Percentiles rank a stretch among this genome's conserved stretches.
Conservation (phyloP, 176 grass and related monocot species). For the Eleusine coracana region DNA sequence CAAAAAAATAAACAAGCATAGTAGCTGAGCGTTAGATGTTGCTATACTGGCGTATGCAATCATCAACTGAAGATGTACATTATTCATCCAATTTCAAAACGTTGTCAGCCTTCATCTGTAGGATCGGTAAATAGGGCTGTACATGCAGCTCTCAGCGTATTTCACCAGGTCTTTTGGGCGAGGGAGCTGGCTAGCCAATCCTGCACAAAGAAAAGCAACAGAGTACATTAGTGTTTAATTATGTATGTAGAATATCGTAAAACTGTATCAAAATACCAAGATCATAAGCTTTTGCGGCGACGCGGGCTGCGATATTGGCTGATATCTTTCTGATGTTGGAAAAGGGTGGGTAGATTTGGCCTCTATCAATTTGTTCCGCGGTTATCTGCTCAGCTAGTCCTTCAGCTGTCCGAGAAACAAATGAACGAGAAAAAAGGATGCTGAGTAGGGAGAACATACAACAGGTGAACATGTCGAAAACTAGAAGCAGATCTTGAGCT, state of each 20-base stretch:
- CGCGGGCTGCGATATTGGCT: conserved; percentile 62
- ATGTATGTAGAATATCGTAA: not conserved
- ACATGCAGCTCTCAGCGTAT: conserved; percentile 90
- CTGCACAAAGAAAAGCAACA: conserved; percentile 41
- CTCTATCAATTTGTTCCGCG: conserved; percentile 65
- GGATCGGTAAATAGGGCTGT: conserved; percentile 70
- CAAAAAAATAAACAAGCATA: not conserved
- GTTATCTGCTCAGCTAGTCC: conserved; percentile 73
- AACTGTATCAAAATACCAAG: conserved; percentile 49
- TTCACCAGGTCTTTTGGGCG: conserved; percentile 68
- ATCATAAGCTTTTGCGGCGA: conserved; percentile 77
- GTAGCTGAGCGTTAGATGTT: not conserved
- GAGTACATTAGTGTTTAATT: not conserved
- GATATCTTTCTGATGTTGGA: conserved; percentile 83
- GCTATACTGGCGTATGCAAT: not conserved
- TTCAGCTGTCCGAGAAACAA: conserved; percentile 59
- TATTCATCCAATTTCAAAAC: not conserved
- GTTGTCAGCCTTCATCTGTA: conserved; percentile 48
- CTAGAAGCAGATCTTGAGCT: not conserved
- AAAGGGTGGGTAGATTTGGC: conserved; percentile 88
- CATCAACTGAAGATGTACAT: not conserved
- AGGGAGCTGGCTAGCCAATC: conserved; percentile 79
- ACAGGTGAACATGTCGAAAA: not conserved
- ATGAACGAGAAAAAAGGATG: not conserved
- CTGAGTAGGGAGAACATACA: not conserved